Percentiles rank a stretch among this genome's conserved stretches.
phyloP scores from a whole-genome alignment of 805 yeast species.

The Metschnikowia baotianmanensis region DNA sequence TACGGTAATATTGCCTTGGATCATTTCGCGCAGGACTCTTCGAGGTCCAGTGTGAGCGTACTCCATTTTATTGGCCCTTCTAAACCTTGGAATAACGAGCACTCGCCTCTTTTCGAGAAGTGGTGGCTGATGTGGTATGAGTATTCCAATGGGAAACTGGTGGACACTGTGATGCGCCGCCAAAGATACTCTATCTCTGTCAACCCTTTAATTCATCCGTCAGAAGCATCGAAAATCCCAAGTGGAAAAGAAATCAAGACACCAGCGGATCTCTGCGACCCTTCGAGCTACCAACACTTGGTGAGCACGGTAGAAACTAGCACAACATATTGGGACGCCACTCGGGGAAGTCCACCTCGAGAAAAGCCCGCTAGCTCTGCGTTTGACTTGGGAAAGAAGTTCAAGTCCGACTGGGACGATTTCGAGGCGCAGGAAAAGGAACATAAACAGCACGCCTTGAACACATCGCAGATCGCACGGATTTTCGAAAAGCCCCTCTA shows the following conservation, averaged over 20 bases:
- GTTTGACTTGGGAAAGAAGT: conserved; percentile 19
- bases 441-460: conserved; percentile 1
- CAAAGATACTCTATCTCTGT: conserved; percentile 6
- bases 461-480: not conserved
- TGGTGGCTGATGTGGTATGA: conserved; percentile 44
- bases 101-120: conserved; percentile 21
- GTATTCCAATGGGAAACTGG: conserved; percentile 26
- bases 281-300: conserved; percentile 28
- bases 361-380: conserved; percentile 4
- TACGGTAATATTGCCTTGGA: conserved; percentile 9
- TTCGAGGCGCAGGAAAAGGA: not conserved
- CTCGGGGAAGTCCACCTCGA: conserved; percentile 41
- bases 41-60: conserved; percentile 40
- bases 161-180: conserved; percentile 20
- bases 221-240: not conserved
- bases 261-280: conserved; percentile 30
- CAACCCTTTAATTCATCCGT: conserved; percentile 1
- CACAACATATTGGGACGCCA: conserved; percentile 41
- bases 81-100: conserved; percentile 51
- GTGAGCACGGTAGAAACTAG: conserved; percentile 2
- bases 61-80: conserved; percentile 66
- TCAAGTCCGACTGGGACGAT: conserved; percentile 30
- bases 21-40: conserved; percentile 5
- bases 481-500: not conserved
- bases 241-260: not conserved